phyloP scores from a whole-genome alignment of 129 eudicot genomes.

The Mikania micrantha region DNA sequence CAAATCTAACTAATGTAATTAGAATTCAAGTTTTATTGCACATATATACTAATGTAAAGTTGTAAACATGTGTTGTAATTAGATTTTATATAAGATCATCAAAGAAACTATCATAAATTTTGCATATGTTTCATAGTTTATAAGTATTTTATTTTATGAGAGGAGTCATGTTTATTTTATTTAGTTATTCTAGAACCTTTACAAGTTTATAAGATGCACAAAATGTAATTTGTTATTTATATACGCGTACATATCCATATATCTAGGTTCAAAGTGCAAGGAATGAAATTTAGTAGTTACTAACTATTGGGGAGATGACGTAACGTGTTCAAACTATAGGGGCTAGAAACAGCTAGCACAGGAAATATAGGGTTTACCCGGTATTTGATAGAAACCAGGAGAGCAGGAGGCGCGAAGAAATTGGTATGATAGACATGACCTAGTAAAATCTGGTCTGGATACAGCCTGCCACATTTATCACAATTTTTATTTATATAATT shows the following conservation, averaged over 20 bases:
- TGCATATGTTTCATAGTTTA: neutral
- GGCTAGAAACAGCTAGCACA: neutral
- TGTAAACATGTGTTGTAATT: neutral
- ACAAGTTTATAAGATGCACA: neutral
- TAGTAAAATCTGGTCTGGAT: slow-evolving; percentile 20
- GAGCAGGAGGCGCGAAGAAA: neutral
- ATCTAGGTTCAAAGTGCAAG: neutral
- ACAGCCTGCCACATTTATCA: slow-evolving; percentile 21
- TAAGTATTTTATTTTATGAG: neutral
- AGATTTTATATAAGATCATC: neutral
- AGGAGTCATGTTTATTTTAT: neutral
- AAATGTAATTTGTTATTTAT: neutral
- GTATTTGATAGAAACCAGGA: neutral
- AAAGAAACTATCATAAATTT: neutral
- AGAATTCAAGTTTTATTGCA: neutral
- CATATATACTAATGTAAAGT: too few relatives aligned
- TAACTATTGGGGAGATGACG: neutral
- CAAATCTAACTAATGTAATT: neutral
- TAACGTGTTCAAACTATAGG: neutral
- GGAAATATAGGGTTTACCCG: neutral
- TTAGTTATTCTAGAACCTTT: neutral
- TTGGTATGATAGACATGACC: neutral
- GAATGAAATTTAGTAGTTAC: neutral
- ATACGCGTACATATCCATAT: neutral
- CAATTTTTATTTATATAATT: neutral